Evolutionary conservation across 805 yeast genomes (phyloP).

Genomic region (Candida schatavii): DNA sequence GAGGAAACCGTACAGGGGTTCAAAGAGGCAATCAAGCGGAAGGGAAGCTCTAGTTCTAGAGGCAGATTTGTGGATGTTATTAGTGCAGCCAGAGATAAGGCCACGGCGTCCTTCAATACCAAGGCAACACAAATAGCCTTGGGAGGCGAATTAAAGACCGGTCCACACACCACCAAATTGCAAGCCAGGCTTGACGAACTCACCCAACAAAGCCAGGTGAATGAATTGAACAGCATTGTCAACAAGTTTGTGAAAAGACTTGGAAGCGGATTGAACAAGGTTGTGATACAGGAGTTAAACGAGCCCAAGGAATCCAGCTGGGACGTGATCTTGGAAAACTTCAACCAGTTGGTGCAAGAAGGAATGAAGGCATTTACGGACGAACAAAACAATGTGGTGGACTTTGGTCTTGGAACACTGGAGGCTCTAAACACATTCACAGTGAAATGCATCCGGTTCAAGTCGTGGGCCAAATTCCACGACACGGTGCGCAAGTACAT

Average conservation of each 20-base stretch:
- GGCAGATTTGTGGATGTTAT: conserved; percentile 16
- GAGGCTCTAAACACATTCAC: conserved; percentile 41
- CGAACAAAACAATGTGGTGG: conserved; percentile 33
- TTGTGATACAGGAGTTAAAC: conserved; percentile 45
- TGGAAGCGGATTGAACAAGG: conserved; percentile 46
- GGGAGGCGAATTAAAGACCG: conserved; percentile 26
- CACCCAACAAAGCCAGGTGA: conserved; percentile 30
- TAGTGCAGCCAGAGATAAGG: conserved; percentile 2
- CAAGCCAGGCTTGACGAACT: conserved; percentile 41
- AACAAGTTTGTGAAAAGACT: conserved; percentile 47
- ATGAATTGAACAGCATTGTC: conserved; percentile 31
- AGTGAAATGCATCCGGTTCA: conserved; percentile 42
- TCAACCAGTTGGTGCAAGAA: conserved; percentile 23
- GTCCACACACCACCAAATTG: conserved; percentile 13
- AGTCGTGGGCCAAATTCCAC: conserved; percentile 66
- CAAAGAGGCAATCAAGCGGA: conserved; percentile 3
- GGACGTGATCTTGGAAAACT: conserved; percentile 53
- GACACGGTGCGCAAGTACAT: conserved; percentile 58
- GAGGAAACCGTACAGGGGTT: neutral
- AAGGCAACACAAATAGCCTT: conserved; percentile 22
- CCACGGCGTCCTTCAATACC: conserved; percentile 12
- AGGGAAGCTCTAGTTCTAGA: neutral
- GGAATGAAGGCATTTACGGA: conserved; percentile 8
- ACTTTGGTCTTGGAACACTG: conserved; percentile 65
- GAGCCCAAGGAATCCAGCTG: conserved; percentile 54